A percentile compares a stretch with the other conserved stretches of the same genome.
Evolutionary conservation across 2,329 filamentous ascomycete species (phyloP).

Genomic region (Cladophialophora bantiana): DNA sequence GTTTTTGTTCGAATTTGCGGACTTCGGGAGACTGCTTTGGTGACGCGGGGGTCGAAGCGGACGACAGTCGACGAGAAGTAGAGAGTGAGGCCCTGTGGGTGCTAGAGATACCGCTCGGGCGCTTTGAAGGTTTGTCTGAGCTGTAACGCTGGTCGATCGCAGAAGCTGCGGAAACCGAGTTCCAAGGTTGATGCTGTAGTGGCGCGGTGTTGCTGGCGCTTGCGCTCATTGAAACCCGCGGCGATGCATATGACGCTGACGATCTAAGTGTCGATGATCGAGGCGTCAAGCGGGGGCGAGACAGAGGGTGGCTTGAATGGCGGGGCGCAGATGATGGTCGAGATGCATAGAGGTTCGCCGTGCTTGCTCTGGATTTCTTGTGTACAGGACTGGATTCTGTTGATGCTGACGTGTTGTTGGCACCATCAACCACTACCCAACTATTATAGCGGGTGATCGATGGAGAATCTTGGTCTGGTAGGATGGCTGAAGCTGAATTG

Average conservation of each 20-base stretch:
- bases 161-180: background rate
- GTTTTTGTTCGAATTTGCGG: conserved; percentile 73
- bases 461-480: conserved; percentile 29
- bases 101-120: conserved; percentile 13
- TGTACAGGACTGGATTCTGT: conserved; percentile 40
- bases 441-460: conserved; percentile 60
- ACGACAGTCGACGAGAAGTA: conserved; percentile 32
- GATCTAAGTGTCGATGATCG: conserved; percentile 54
- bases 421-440: conserved; percentile 71
- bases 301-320: conserved; percentile 22
- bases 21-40: conserved; percentile 61
- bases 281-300: conserved; percentile 55
- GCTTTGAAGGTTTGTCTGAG: conserved; percentile 11
- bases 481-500: conserved; percentile 13
- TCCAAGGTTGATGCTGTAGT: conserved; percentile 17
- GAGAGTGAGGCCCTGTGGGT: conserved; percentile 26
- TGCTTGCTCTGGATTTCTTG: conserved; percentile 38
- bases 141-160: background rate
- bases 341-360: conserved; percentile 21
- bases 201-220: conserved; percentile 1
- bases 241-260: conserved; percentile 50
- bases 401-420: conserved; percentile 15
- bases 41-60: background rate
- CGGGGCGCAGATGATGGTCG: conserved; percentile 4
- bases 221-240: conserved; percentile 27